A percentile compares a stretch with the other conserved stretches of the same genome.
Evolutionary conservation across 768 basidiomycete genomes (phyloP).

Genomic region (Butyriboletus loyo): DNA sequence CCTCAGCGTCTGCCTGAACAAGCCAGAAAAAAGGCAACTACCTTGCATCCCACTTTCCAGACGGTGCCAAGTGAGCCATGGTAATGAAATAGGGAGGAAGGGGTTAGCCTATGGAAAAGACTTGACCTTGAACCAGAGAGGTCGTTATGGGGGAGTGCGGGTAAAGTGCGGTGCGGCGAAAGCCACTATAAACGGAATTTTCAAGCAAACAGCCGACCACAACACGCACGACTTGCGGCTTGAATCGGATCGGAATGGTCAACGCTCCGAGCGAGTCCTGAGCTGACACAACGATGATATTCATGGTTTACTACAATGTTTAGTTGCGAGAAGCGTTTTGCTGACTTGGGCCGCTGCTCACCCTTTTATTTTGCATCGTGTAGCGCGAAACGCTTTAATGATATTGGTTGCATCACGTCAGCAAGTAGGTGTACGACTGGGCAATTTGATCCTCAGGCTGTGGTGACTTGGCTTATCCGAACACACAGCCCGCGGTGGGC

Average conservation of each 20-base stretch:
- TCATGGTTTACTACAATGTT: too few species aligned
- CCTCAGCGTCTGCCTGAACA: background rate
- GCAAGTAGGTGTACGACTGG: too few species aligned
- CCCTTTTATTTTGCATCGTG: background rate
- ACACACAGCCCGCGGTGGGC: too few species aligned
- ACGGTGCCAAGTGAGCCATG: conserved; percentile 50
- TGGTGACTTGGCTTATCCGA: too few species aligned
- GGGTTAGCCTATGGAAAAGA: conserved; percentile 21
- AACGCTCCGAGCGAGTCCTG: background rate
- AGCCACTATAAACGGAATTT: background rate
- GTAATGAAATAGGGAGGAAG: conserved; percentile 30
- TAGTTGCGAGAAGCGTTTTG: background rate
- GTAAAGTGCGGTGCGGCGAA: background rate
- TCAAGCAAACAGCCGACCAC: conserved; percentile 3
- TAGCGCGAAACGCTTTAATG: background rate
- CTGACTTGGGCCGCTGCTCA: background rate
- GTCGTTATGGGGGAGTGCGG: conserved; percentile 24
- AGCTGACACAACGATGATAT: too few species aligned
- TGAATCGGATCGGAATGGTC: conserved; percentile 11
- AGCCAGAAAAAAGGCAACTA: conserved; percentile 20
- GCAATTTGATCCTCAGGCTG: too few species aligned
- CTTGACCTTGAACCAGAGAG: conserved; percentile 9
- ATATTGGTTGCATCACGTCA: background rate
- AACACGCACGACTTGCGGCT: conserved; percentile 2
- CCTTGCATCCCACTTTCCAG: conserved; percentile 77